phyloP scores from a whole-genome alignment of 2,329 filamentous ascomycete species.

The Ophiocordyceps unilateralis region DNA sequence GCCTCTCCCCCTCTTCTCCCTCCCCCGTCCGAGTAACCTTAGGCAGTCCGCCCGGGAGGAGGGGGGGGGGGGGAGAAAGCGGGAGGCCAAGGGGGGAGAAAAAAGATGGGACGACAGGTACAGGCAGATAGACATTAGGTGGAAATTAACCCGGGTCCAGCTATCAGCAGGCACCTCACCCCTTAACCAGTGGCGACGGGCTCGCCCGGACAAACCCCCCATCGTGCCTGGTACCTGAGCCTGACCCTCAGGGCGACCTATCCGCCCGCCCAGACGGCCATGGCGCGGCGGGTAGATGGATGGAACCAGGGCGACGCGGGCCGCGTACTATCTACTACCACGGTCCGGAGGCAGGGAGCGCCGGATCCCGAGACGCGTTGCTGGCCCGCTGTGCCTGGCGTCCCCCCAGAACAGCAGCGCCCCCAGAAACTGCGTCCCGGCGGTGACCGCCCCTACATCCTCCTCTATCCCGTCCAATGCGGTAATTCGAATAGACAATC shows the following conservation, averaged over 20 bases:
- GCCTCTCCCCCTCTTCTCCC: no score
- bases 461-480: background rate
- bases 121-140: background rate
- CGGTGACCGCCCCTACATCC: background rate
- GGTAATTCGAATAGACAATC: conserved; percentile 1
- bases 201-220: no score
- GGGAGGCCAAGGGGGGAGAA: no score
- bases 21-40: no score
- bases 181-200: background rate
- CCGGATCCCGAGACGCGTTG: background rate
- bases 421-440: background rate
- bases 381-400: background rate
- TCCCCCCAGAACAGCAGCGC: background rate
- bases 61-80: no score
- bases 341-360: background rate
- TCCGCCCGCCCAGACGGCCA: background rate
- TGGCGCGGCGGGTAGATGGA: background rate
- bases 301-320: background rate
- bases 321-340: background rate
- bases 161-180: background rate
- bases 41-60: no score
- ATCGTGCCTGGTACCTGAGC: background rate
- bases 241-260: background rate
- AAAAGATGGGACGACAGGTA: no score
- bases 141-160: no score